phyloP scores from a whole-genome alignment of 306 rosid genomes.

The Lotus japonicus region DNA sequence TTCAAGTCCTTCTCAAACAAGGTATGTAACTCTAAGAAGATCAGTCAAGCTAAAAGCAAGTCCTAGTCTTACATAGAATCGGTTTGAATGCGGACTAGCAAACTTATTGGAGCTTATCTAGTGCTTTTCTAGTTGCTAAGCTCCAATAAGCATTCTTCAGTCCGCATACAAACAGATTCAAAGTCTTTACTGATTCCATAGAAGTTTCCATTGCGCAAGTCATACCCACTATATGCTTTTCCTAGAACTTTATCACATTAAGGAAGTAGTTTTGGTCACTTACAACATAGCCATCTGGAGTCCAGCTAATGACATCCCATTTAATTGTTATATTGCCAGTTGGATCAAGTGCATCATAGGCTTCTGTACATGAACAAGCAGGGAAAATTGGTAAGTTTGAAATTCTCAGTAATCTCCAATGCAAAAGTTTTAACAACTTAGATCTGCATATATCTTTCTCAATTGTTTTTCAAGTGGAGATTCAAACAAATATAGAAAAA shows the following conservation, averaged over 20 bases:
- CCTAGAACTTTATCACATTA: neutral
- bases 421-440: neutral
- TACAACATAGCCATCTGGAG: constrained; percentile 93
- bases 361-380: constrained; percentile 46
- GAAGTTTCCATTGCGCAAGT: neutral
- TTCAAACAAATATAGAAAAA: neutral
- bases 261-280: constrained; percentile 33
- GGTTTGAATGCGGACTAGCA: no score
- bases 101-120: no score
- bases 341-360: constrained; percentile 89
- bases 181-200: neutral
- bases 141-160: no score
- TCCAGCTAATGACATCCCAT: constrained; percentile 89
- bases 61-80: no score
- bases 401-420: neutral
- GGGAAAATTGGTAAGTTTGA: neutral
- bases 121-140: no score
- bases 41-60: no score
- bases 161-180: no score
- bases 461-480: no score
- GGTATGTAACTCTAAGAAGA: no score
- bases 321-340: constrained; percentile 87
- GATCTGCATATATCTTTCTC: neutral
- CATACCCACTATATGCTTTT: neutral
- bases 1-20: neutral